A percentile compares a stretch with the other conserved stretches of the same genome.
These are phyloP conservation scores for Glaciozyma martinii DNA, from an alignment of 768 basidiomycete genomes.

Conservation along the genomic window DNA sequence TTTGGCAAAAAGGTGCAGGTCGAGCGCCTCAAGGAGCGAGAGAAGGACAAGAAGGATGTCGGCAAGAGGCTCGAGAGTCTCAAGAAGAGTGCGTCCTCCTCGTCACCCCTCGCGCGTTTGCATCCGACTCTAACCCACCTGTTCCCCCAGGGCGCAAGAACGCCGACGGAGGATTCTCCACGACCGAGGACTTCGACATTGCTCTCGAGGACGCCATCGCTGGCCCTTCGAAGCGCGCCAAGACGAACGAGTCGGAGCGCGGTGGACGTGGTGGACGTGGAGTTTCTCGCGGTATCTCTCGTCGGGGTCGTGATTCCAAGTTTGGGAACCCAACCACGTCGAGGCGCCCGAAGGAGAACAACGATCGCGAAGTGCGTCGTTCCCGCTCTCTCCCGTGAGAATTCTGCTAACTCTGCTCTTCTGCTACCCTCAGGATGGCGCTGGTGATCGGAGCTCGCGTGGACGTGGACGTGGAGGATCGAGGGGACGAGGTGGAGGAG, in stretches of 20 bases:
- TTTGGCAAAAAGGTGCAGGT: slow-evolving; percentile 96
- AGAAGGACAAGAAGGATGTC: slow-evolving; percentile 83
- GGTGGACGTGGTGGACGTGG: slow-evolving; percentile 9
- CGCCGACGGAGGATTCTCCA: slow-evolving; percentile 51
- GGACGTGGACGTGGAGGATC: not conserved
- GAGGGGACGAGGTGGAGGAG: not conserved
- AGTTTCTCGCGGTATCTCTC: not conserved
- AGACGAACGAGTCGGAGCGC: slow-evolving; percentile 29
- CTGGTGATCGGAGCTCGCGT: not conserved
- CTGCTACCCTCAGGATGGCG: not conserved
- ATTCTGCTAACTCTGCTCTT: not conserved
- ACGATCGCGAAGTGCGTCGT: not conserved
- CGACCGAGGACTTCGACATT: slow-evolving; percentile 69
- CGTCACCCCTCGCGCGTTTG: not conserved
- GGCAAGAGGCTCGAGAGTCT: slow-evolving; percentile 57
- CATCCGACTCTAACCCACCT: not conserved
- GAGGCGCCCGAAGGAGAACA: slow-evolving; percentile 9
- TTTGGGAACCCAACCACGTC: slow-evolving; percentile 3
- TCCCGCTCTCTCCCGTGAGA: too few relatives aligned
- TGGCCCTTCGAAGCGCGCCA: slow-evolving; percentile 56
- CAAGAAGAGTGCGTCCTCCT: slow-evolving; percentile 53
- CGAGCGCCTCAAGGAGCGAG: slow-evolving; percentile 85
- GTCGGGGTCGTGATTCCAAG: slow-evolving; percentile 2
- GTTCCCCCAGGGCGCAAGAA: slow-evolving; percentile 65
- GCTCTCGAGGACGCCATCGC: slow-evolving; percentile 83